phyloP scores from a whole-genome alignment of 805 yeast species.

The Metschnikowia kofuensis region DNA sequence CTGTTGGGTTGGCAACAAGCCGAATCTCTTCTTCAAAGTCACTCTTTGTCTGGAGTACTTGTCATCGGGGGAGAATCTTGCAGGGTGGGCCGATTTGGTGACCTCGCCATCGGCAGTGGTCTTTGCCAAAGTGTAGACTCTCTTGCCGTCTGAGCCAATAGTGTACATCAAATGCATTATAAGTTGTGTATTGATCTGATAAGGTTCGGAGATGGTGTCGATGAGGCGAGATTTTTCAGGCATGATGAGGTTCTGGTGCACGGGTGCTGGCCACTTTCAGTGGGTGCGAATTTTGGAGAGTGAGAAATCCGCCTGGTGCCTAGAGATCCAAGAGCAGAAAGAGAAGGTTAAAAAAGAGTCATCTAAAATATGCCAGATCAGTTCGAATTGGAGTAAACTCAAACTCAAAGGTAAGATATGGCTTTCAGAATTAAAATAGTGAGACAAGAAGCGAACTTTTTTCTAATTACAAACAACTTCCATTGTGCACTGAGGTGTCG shows the following conservation, averaged over 20 bases:
- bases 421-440: too few relatives aligned
- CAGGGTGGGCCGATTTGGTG: constrained; percentile 99
- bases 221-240: constrained; percentile 9
- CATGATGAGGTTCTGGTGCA: constrained; percentile 12
- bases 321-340: too few relatives aligned
- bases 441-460: too few relatives aligned
- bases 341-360: too few relatives aligned
- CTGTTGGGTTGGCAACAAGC: constrained; percentile 77
- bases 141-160: constrained; percentile 88
- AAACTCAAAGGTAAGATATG: too few relatives aligned
- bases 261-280: constrained; percentile 8
- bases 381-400: too few relatives aligned
- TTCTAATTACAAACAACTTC: too few relatives aligned
- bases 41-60: constrained; percentile 99
- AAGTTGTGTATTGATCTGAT: constrained; percentile 5
- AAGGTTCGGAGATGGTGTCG: not conserved
- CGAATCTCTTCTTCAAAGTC: constrained; percentile 91
- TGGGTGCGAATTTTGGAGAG: not conserved
- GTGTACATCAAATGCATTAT: constrained; percentile 99
- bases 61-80: constrained; percentile 99
- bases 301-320: too few relatives aligned
- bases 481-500: too few relatives aligned
- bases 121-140: constrained; percentile 90
- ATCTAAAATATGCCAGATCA: too few relatives aligned
- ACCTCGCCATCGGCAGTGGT: constrained; percentile 81